Base-by-base conservation (phyloP, 352 stramenopile species). In the Pythium aristosporum region DNA sequence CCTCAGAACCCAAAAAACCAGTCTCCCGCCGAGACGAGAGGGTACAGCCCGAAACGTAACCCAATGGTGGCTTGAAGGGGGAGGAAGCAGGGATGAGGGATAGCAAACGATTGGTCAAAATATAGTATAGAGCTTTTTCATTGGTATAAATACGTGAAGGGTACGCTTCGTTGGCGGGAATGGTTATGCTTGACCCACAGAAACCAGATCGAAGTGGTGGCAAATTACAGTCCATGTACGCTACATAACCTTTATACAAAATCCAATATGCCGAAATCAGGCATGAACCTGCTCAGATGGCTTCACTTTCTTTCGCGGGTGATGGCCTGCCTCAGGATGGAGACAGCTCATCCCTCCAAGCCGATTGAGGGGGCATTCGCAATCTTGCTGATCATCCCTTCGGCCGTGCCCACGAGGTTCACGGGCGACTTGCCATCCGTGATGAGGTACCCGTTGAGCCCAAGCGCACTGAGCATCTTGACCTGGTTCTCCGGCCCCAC, bases 351-450 rank as follows among this genome's bases (percentile, higher is more conserved):
- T 39, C 34, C 13, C n/a, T 5, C 7, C n/a, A 6, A 15, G 21
- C 15, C 18, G 28, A n/a, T 30, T 13, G 68, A 28, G 25, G 71
- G 65, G 16, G 64, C 72, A 36, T 79, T 77, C 21, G 83, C 75
- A 70, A 91, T 91, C 48, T 80, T 80, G 57, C 77, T 84, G 58
- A 91, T 90, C 67, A 91, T 77, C 12, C 80, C 79, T 52, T 91
- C 81, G 13, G 82, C 85, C 5, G 84, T 90, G 62, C 77, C 82
- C 51, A 93, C 59, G 52, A 91, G 68, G 61, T 93, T 91, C 53
- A 93, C 79, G 21, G 84, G 84, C 20, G 77, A 89, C 72, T 91
- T 93, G 61, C 84, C 84, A 63, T 93, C 84, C 32, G 84, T 93
- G 68, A 93, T 90, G 54, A 93, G 72, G 67, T 91, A 91, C 42